These are phyloP conservation scores for Alternaria solani DNA, from an alignment of 2,329 filamentous ascomycete species.

Conservation along the genomic window DNA sequence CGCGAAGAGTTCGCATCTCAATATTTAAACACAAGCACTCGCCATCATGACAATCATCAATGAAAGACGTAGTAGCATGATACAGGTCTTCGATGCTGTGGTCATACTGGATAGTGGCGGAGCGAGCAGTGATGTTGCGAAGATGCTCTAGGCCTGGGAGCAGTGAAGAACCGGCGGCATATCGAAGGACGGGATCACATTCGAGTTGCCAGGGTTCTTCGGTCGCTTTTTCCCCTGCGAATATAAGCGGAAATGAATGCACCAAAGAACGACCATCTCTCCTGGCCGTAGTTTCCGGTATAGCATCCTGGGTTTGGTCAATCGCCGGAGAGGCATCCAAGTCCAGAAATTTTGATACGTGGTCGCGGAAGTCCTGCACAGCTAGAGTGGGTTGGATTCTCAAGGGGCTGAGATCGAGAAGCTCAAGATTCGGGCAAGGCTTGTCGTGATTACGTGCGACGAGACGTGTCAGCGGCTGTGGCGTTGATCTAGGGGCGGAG, in stretches of 20 bases:
- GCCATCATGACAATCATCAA: constrained; percentile 7
- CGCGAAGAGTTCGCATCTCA: not conserved
- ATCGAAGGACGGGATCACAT: constrained; percentile 3
- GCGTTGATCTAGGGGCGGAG: not conserved
- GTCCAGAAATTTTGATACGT: not conserved
- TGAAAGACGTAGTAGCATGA: constrained; percentile 12
- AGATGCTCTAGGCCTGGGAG: constrained; percentile 15
- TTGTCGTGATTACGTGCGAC: too few species aligned
- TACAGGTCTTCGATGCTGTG: constrained; percentile 9
- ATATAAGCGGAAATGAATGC: not conserved
- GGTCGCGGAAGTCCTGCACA: not conserved
- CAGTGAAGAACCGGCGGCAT: not conserved
- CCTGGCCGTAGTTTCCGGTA: not conserved
- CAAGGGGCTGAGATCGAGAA: constrained; percentile 4
- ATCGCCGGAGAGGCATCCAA: not conserved
- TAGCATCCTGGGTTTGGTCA: not conserved
- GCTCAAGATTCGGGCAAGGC: too few species aligned
- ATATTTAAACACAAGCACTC: constrained; percentile 10
- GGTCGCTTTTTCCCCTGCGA: too few species aligned
- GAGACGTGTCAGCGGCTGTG: not conserved
- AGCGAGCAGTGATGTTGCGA: not conserved
- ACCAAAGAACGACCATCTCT: constrained; percentile 4
- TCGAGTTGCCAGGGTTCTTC: not conserved
- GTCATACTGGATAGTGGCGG: constrained; percentile 10
- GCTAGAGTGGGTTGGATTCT: not conserved